These are phyloP conservation scores for Lecanoromycetidae sp. DNA, from an alignment of 2,329 filamentous ascomycete genomes.

Conservation along the genomic window DNA sequence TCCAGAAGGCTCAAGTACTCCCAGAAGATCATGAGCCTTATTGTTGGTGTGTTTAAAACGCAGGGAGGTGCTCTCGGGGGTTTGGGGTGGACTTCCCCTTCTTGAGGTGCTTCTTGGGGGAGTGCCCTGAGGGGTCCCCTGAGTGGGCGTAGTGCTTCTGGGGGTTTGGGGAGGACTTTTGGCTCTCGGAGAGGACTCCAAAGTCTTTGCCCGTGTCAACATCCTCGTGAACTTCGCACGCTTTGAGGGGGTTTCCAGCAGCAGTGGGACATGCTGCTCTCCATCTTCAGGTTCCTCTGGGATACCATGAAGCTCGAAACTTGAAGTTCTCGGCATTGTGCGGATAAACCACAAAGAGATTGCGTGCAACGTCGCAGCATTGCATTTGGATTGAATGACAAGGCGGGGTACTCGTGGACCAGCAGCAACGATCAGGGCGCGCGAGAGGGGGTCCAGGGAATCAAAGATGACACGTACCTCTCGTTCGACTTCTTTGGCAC, in stretches of 20 bases:
- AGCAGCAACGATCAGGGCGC: slow-evolving; percentile 3
- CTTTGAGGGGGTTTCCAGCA: background rate
- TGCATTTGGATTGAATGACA: background rate
- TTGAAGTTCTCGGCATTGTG: background rate
- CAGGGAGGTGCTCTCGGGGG: too few species aligned
- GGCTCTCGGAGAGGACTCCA: background rate
- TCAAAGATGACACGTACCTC: slow-evolving; percentile 48
- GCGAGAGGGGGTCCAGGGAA: slow-evolving; percentile 14
- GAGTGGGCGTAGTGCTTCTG: background rate
- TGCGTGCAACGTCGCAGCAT: background rate
- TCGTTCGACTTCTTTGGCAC: slow-evolving; percentile 79
- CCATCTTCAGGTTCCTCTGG: slow-evolving; percentile 4
- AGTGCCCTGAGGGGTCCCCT: too few species aligned
- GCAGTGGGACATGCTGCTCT: background rate
- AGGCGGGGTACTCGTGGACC: background rate
- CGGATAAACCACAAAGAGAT: background rate
- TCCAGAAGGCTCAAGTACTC: background rate
- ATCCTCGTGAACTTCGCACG: background rate
- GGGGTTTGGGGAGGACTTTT: background rate
- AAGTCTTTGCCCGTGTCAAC: background rate
- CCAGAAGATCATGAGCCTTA: background rate
- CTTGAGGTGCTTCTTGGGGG: too few species aligned
- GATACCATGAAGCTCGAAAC: slow-evolving; percentile 1
- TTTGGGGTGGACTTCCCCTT: too few species aligned
- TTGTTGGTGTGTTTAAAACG: background rate